phyloP scores from a whole-genome alignment of 495 filamentous ascomycete genomes.

The Tuber melanosporum region DNA sequence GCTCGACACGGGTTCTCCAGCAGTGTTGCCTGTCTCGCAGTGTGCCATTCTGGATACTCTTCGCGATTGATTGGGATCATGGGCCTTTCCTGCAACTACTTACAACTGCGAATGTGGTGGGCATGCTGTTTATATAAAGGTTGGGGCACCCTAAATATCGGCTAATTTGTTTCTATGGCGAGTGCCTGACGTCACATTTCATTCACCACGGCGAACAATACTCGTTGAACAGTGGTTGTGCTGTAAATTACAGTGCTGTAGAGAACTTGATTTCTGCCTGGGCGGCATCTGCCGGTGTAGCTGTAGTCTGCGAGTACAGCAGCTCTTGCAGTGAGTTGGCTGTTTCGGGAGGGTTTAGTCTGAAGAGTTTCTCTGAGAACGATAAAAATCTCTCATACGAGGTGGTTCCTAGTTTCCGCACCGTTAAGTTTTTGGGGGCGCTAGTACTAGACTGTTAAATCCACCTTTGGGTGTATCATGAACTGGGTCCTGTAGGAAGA shows the following conservation, averaged over 20 bases:
- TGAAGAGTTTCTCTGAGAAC: not conserved
- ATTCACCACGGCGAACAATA: not conserved
- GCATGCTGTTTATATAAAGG: not conserved
- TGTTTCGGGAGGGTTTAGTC: not conserved
- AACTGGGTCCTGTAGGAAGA: not conserved
- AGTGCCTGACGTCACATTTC: slow-evolving; percentile 5
- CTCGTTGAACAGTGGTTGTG: not conserved
- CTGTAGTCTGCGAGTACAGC: not conserved
- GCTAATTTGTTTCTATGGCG: not conserved
- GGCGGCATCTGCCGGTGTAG: not conserved
- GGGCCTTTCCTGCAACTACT: not conserved
- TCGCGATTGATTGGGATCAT: not conserved
- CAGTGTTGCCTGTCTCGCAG: not conserved
- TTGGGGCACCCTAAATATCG: not conserved
- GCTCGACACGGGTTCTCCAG: not conserved
- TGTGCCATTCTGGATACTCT: not conserved
- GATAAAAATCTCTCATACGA: not conserved
- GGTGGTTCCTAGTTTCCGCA: not conserved
- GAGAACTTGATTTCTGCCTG: too few relatives aligned
- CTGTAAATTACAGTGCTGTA: not conserved
- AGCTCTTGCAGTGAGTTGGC: not conserved
- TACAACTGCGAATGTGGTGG: not conserved
- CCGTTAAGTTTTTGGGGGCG: not conserved
- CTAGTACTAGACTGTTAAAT: not conserved
- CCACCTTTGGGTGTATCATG: not conserved